Evolutionary conservation across 805 yeast genomes (phyloP).

Genomic region (Candida tibetensis): DNA sequence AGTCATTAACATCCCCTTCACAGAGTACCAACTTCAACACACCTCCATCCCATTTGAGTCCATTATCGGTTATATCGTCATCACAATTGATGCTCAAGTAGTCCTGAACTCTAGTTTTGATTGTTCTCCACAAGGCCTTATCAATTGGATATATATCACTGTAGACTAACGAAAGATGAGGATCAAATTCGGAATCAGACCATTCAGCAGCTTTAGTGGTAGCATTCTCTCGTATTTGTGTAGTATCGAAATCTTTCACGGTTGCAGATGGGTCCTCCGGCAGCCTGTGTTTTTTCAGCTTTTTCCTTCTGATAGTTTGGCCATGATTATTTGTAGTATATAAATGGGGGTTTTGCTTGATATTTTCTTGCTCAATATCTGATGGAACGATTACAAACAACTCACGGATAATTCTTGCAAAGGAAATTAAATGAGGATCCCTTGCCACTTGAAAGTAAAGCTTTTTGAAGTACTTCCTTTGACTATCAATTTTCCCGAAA

Average conservation of each 20-base stretch:
- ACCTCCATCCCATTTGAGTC: slow-evolving; percentile 65
- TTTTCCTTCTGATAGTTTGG: slow-evolving; percentile 26
- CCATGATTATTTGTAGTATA: slow-evolving; percentile 34
- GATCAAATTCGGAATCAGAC: slow-evolving; percentile 57
- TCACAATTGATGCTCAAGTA: slow-evolving; percentile 50
- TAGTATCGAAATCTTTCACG: slow-evolving; percentile 25
- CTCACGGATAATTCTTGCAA: slow-evolving; percentile 57
- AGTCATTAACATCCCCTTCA: slow-evolving; percentile 67
- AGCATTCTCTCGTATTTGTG: slow-evolving; percentile 35
- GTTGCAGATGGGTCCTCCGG: slow-evolving; percentile 7
- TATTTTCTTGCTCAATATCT: slow-evolving; percentile 35
- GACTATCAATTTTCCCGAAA: slow-evolving; percentile 44
- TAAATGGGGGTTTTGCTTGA: slow-evolving; percentile 36
- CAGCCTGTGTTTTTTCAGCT: slow-evolving; percentile 17
- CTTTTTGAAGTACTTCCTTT: slow-evolving; percentile 51
- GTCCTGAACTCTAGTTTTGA: slow-evolving; percentile 65
- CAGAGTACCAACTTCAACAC: slow-evolving; percentile 65
- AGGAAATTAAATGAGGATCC: slow-evolving; percentile 46
- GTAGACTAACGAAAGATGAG: slow-evolving; percentile 72
- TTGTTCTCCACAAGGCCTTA: slow-evolving; percentile 60
- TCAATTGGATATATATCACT: slow-evolving; percentile 64
- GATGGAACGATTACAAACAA: slow-evolving; percentile 49
- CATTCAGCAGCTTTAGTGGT: slow-evolving; percentile 53
- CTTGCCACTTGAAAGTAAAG: slow-evolving; percentile 47
- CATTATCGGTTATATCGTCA: slow-evolving; percentile 29